Base-by-base conservation (phyloP, 768 basidiomycete species). In the Trametes maxima region DNA sequence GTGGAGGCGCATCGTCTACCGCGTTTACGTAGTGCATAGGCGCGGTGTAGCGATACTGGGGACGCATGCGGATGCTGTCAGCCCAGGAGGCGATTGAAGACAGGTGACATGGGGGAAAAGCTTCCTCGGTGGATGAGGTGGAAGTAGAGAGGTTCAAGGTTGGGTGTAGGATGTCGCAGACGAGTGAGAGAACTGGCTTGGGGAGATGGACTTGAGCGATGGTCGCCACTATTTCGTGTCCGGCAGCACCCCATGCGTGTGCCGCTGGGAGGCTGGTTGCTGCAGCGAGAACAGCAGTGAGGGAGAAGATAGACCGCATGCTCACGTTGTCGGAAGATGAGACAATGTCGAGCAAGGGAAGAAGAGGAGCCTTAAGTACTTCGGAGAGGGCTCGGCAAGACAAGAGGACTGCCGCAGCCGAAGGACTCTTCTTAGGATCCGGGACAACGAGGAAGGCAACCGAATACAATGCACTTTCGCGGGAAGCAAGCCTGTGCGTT, bases 201-300 rank as follows among this genome's bases (percentile, higher is more conserved):
- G 92, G 84, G 2, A 98, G 82, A 72, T 97, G 86, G 60, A 95
- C 92, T 72, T 98, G 90, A 1, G 96, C 96, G 58, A 98, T 90
- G 4, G 95, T 96, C 1, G 95, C 95, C 5, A 94, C 85, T 35
- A 97, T 88, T 77, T 97, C 91, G 68, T 98, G 95, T 3, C 95
- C 94, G 14, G 77, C 80, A 11, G 70, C 71, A 22, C 80, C 79
- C 79, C 79, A 80, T 35, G 75, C 79, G 24, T 58, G 14, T 2
- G 42, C 68, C 17, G 69, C 35, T 1, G 59, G 54, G 2, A 69
- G 64, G 25, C 48, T 60, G 16, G 62, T 45, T 17, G 58, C 45
- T n/a, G 45, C 59, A 49, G 59, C 70, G 36, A 59, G 40, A 13
- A 63, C 11, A 21, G 50, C 56, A 35, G 58, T 68, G 0, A 56